phyloP scores from a whole-genome alignment of 192 early-diverging fungal species.

The Coemansia sp. region DNA sequence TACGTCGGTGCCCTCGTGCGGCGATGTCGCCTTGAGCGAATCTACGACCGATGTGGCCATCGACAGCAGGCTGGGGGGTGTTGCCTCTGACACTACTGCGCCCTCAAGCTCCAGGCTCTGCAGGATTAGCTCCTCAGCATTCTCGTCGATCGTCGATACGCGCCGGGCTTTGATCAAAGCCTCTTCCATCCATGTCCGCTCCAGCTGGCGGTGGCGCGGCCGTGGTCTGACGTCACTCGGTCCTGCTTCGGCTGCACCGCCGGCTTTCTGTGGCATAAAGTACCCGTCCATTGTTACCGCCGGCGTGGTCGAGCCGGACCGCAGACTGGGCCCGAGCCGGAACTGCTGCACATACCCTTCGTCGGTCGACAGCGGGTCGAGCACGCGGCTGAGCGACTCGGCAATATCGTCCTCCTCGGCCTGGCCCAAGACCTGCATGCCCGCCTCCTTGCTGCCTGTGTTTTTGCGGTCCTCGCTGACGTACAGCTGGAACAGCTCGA shows the following conservation, averaged over 20 bases:
- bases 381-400: constrained; percentile 18
- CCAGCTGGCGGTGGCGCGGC: constrained; percentile 40
- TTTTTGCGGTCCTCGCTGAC: constrained; percentile 51
- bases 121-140: constrained; percentile 43
- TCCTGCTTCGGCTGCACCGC: neutral
- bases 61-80: constrained; percentile 11
- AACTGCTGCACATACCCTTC: constrained; percentile 52
- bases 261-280: constrained; percentile 32
- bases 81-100: neutral
- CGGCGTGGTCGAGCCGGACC: constrained; percentile 44
- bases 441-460: neutral
- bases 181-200: constrained; percentile 56
- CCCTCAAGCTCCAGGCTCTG: constrained; percentile 30
- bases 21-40: neutral
- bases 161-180: constrained; percentile 51
- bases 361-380: constrained; percentile 12
- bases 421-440: too few relatives aligned
- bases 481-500: constrained; percentile 54
- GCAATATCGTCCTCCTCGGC: constrained; percentile 24
- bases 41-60: constrained; percentile 10
- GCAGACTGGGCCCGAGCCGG: constrained; percentile 47
- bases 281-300: constrained; percentile 55
- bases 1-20: constrained; percentile 11
- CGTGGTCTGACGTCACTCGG: constrained; percentile 4
- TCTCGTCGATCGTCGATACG: constrained; percentile 51